Evolutionary conservation across 2,329 filamentous ascomycete genomes (phyloP), one percentile per base, ranked within the genome.

Genomic region (Xylariaceae sp.): DNA sequence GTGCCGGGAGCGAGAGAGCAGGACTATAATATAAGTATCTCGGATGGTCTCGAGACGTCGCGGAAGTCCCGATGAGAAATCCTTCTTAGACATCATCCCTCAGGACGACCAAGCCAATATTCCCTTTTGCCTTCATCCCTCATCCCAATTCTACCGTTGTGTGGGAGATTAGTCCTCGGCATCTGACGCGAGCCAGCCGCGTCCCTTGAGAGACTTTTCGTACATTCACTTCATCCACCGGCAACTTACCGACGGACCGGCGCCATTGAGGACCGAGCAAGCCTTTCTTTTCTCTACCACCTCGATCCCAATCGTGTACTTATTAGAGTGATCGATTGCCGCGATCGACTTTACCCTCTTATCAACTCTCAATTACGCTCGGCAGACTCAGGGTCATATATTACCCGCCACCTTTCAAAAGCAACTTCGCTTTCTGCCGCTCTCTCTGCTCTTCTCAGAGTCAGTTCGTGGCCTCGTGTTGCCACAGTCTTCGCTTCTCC

Each of bases 11-110:
- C 23, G 23, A 30, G 35, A 53, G 53, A 51, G 50, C 15, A 44
- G 34, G 48, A 53, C 51, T 62, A 64, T 60, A 69, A 64, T 64
- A 64, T 64, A 70, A 64, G 65, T 69, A 62, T 65, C 62, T 57
- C 51, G 62, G 42, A 42, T 42, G 30, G 51, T 49, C 62, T 58
- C 60, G 55, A 15, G 55, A 51, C 47, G 55, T 44, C 45, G 51
- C 15, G 23, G 17, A 39, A 45, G 18, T 56, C 54, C 34, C 42
- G 44, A 51, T 52, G 39, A 44, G 53, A 42, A 57, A 30, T 30
- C 47, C 42, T 49, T 17, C 52, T 15, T 17, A 55, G 23, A 48
- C 47, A 53, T 44, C 54, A 18, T 30, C 8, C 48, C 48, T 13
- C 23, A 59, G 56, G 48, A 59, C 17, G 51, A 51, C 23, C 44